Conservation (phyloP, 2,329 filamentous ascomycete species). For the Chrysoporthe austroafricana region DNA sequence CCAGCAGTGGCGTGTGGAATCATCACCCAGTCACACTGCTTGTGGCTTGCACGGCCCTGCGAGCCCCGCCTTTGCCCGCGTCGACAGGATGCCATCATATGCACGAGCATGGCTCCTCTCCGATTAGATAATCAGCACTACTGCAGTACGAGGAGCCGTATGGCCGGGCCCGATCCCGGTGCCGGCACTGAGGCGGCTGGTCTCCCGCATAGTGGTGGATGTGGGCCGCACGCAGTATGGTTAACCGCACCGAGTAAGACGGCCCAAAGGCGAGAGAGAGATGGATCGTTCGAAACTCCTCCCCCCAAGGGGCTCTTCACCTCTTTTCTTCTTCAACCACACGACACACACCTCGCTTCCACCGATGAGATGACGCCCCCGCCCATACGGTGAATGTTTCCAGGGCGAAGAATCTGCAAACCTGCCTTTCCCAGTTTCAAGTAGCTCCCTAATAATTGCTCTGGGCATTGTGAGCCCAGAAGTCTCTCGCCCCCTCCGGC, state of each 20-base stretch:
- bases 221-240: constrained; percentile 3
- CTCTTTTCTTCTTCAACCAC: constrained; percentile 2
- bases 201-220: constrained; percentile 4
- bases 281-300: constrained; percentile 9
- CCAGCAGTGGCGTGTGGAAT: no score
- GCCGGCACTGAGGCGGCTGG: background rate
- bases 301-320: constrained; percentile 4
- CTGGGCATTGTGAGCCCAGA: background rate
- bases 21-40: background rate
- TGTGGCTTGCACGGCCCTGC: background rate
- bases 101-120: background rate
- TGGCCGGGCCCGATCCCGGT: constrained; percentile 3
- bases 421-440: background rate
- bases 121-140: background rate
- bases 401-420: background rate
- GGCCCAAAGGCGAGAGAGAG: constrained; percentile 5
- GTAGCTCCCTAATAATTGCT: background rate
- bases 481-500: background rate
- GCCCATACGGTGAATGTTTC: background rate
- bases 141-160: background rate
- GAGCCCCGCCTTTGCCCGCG: background rate
- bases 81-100: background rate
- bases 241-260: constrained; percentile 5
- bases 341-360: background rate
- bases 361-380: background rate